A percentile compares a stretch with the other conserved stretches of the same genome.
These are phyloP conservation scores for Talaromyces stipitatus DNA, from an alignment of 495 filamentous ascomycete species.

Conservation along the genomic window DNA sequence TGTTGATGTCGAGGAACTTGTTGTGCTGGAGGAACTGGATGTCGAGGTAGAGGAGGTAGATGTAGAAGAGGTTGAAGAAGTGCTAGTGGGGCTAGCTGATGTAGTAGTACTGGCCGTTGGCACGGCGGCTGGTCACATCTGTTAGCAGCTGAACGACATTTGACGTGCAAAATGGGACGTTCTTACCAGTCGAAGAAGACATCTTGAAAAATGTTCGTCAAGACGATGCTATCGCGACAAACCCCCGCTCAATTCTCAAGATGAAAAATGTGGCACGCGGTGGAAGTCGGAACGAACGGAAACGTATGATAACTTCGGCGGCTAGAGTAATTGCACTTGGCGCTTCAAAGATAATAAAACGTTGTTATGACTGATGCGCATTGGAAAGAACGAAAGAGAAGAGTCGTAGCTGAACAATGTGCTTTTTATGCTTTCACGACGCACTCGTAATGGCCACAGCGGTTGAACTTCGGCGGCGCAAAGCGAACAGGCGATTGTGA, in stretches of 20 bases:
- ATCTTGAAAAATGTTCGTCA: neutral
- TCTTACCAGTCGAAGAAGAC: neutral
- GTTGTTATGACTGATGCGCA: neutral
- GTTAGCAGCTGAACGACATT: neutral
- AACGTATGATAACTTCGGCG: neutral
- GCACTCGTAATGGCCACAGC: neutral
- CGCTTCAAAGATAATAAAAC: neutral
- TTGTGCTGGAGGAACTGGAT: conserved; percentile 16
- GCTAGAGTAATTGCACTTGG: neutral
- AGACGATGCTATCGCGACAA: neutral
- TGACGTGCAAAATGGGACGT: neutral
- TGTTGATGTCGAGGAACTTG: conserved; percentile 18
- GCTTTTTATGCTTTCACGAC: neutral
- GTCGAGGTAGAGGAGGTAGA: conserved; percentile 11
- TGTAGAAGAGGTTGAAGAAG: conserved; percentile 2
- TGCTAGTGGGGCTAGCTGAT: neutral
- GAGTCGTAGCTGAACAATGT: neutral
- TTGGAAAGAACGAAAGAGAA: neutral
- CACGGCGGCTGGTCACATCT: neutral
- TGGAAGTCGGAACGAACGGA: neutral
- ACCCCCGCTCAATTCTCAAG: neutral
- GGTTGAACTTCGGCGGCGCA: neutral
- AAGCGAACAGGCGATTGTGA: neutral
- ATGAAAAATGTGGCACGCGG: neutral
- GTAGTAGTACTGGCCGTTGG: conserved; percentile 7